Evolutionary conservation across 2,329 filamentous ascomycete genomes (phyloP), one percentile per base, ranked within the genome.

Genomic region (Mollisiaceae sp.): DNA sequence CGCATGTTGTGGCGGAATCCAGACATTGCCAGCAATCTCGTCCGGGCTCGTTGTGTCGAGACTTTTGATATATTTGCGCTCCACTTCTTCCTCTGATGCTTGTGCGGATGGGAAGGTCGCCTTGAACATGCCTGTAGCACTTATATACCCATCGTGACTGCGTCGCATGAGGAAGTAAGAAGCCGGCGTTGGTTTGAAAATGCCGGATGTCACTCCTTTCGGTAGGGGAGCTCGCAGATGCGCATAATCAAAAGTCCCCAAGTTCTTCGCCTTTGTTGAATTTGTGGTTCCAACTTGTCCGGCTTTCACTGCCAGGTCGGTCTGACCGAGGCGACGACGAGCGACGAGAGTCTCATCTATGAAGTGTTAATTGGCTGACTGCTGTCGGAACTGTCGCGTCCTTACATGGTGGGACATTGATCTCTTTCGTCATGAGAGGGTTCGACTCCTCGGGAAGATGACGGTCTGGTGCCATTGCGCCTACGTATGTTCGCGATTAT

Each of bases 121-220:
- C 81, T 95, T 95, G 85, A 94, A 96, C 92, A 96, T 94, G 78
- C 92, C 92, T 5, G 92, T 95, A 12, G 92, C 91, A 70, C 91
- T 94, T 65, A 96, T 87, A 78, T 87, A 95, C 67, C 92, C 92
- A 76, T 96, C 92, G 76, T 87, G 87, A 79, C 92, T 94, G 73
- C 92, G 90, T 79, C 92, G 89, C 92, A 99, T 99, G 73, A 99
- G 82, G 78, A 98, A 99, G 80, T 99, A 99, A 72, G 92, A 95
- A 77, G 93, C 93, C 5, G 95, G 94, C 11, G 80, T 78, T 66
- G 89, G 90, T 75, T 92, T 90, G 82, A 98, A 98, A 74, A 99
- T 96, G 75, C 95, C 95, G 6, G 94, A 97, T 35, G 89, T 87
- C 72, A 98, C 89, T 70, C 95, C 93, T 79, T 94, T 95, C 59